Conservation (phyloP, 2,329 filamentous ascomycete genomes). For the Botrytis deweyae region DNA sequence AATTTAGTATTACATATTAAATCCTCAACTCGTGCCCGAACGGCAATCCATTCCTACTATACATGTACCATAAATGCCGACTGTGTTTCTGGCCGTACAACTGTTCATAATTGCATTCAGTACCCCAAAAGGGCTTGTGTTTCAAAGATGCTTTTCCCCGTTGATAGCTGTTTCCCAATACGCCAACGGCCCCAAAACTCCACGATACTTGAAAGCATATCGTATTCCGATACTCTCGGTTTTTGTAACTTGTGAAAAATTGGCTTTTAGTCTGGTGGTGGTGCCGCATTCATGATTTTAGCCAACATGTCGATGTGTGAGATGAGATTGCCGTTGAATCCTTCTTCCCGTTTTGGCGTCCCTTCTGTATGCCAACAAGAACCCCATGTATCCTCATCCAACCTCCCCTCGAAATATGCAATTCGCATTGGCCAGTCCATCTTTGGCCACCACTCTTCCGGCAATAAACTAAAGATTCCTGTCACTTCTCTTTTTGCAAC, state of each 20-base stretch:
- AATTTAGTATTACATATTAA: conserved; percentile 12
- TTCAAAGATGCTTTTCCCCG: not conserved
- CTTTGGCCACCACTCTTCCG: conserved; percentile 36
- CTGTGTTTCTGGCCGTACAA: not conserved
- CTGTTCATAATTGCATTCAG: not conserved
- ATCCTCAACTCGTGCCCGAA: not conserved
- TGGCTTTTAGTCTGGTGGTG: conserved; percentile 31
- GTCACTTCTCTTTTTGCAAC: conserved; percentile 65
- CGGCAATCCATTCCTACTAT: not conserved
- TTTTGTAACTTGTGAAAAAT: not conserved
- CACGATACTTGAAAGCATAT: not conserved
- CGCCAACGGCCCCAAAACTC: not conserved
- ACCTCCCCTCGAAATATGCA: conserved; percentile 34
- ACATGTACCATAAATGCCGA: not conserved
- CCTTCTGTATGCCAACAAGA: conserved; percentile 19
- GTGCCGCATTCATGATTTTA: conserved; percentile 30
- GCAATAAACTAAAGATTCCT: conserved; percentile 44
- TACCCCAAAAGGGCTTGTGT: not conserved
- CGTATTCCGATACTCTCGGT: not conserved
- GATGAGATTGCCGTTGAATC: conserved; percentile 24
- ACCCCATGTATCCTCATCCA: conserved; percentile 38
- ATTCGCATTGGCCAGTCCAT: conserved; percentile 39
- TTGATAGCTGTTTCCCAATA: not conserved
- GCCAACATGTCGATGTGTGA: conserved; percentile 35
- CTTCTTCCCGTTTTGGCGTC: conserved; percentile 25